These are phyloP conservation scores for Torulaspora maleeae DNA, from an alignment of 805 yeast genomes.

Conservation along the genomic window DNA sequence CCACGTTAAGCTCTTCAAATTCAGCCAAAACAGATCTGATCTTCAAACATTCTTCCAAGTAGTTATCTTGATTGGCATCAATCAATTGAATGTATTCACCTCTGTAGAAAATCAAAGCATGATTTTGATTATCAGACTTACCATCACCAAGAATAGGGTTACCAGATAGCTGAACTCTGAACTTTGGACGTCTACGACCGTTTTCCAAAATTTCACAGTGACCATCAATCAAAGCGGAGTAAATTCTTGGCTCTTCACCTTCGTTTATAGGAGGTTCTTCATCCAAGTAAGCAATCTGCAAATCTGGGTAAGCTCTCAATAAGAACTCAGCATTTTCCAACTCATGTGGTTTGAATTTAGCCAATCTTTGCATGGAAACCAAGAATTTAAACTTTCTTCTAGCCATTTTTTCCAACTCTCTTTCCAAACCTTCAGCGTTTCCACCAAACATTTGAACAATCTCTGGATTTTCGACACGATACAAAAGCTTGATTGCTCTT, in stretches of 20 bases:
- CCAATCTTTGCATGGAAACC: slow-evolving; percentile 82
- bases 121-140: slow-evolving; percentile 83
- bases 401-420: slow-evolving; percentile 89
- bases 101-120: slow-evolving; percentile 70
- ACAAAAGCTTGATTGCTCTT: slow-evolving; percentile 87
- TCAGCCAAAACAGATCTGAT: slow-evolving; percentile 78
- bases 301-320: slow-evolving; percentile 76
- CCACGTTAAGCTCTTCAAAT: slow-evolving; percentile 71
- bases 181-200: slow-evolving; percentile 72
- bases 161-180: slow-evolving; percentile 74
- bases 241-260: slow-evolving; percentile 67
- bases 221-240: slow-evolving; percentile 76
- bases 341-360: slow-evolving; percentile 68
- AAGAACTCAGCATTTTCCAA: slow-evolving; percentile 75
- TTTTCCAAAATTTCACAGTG: slow-evolving; percentile 67
- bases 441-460: slow-evolving; percentile 98
- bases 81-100: slow-evolving; percentile 82
- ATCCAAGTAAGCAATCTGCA: slow-evolving; percentile 88
- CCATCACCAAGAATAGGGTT: slow-evolving; percentile 86
- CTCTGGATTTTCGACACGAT: slow-evolving; percentile 93
- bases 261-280: slow-evolving; percentile 78
- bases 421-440: slow-evolving; percentile 92
- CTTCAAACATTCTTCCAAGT: slow-evolving; percentile 78
- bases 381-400: slow-evolving; percentile 75
- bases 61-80: slow-evolving; percentile 85